A percentile compares a stretch with the other conserved stretches of the same genome.
Conservation (phyloP, 495 filamentous ascomycete species). For the Podospora didyma region DNA sequence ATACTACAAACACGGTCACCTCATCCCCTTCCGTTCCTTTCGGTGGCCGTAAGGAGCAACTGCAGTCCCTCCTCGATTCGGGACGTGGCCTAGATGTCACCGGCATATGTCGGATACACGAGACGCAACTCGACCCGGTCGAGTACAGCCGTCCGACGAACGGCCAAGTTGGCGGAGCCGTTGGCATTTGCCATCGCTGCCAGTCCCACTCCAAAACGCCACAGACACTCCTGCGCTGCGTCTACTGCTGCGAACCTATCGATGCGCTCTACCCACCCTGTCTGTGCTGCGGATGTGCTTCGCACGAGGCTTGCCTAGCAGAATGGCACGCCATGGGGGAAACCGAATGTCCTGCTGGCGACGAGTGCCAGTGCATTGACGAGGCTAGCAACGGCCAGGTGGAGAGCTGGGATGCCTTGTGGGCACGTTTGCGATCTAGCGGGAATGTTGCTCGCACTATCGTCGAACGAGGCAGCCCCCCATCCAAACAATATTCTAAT, state of each 20-base stretch:
- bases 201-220: conserved; percentile 41
- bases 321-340: conserved; percentile 47
- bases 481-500: background rate
- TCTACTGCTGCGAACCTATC: conserved; percentile 56
- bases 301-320: conserved; percentile 51
- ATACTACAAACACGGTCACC: conserved; percentile 20
- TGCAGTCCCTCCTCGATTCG: conserved; percentile 33
- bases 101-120: conserved; percentile 56
- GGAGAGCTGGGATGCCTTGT: conserved; percentile 34
- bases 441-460: background rate
- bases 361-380: conserved; percentile 45
- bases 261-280: conserved; percentile 55
- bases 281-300: conserved; percentile 57
- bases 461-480: background rate
- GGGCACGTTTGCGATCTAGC: background rate
- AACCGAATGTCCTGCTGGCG: conserved; percentile 43
- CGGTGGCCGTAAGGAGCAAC: conserved; percentile 40
- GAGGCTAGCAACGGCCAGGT: conserved; percentile 37
- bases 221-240: conserved; percentile 53
- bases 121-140: conserved; percentile 48
- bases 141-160: conserved; percentile 30
- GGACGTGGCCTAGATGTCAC: conserved; percentile 54
- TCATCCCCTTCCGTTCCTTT: conserved; percentile 43
- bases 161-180: conserved; percentile 40
- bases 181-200: conserved; percentile 49